Conservation (phyloP, 768 basidiomycete species). For the Kwoniella pini region DNA sequence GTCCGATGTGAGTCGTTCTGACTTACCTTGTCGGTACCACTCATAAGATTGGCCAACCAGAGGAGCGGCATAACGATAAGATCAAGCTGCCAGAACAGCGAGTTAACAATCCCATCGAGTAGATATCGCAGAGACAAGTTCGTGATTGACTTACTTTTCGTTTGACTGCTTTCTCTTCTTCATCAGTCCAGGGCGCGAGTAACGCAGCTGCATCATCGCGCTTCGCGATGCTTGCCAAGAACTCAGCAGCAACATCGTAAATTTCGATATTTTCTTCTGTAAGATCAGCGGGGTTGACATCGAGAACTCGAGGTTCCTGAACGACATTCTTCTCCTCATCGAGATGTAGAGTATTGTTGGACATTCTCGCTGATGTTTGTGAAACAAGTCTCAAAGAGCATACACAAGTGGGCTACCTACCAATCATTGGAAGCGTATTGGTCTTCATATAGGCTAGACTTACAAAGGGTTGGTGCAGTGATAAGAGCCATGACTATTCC, state of each 20-base stretch:
- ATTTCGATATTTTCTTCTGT: slow-evolving; percentile 9
- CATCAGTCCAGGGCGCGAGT: slow-evolving; percentile 20
- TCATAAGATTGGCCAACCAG: slow-evolving; percentile 20
- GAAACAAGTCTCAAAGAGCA: not conserved
- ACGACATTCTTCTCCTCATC: slow-evolving; percentile 10
- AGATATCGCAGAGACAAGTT: no score
- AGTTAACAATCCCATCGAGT: slow-evolving; percentile 10
- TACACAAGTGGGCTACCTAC: not conserved
- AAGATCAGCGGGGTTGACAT: slow-evolving; percentile 4
- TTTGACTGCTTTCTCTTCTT: slow-evolving; percentile 30
- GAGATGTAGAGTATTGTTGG: not conserved
- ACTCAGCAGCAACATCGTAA: slow-evolving; percentile 29
- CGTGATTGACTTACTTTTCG: slow-evolving; percentile 21
- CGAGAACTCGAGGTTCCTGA: not conserved
- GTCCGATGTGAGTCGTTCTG: no score
- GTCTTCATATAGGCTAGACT: not conserved
- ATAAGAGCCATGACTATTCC: not conserved
- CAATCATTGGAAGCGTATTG: not conserved
- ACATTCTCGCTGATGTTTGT: not conserved
- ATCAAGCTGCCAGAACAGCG: slow-evolving; percentile 7
- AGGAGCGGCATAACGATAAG: slow-evolving; percentile 30
- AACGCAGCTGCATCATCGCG: slow-evolving; percentile 25
- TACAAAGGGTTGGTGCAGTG: not conserved
- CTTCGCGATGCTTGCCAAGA: slow-evolving; percentile 19
- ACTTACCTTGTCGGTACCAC: slow-evolving; percentile 35